These are phyloP conservation scores for Blumeria hordei DNA, from an alignment of 2,329 filamentous ascomycete species.

Conservation along the genomic window DNA sequence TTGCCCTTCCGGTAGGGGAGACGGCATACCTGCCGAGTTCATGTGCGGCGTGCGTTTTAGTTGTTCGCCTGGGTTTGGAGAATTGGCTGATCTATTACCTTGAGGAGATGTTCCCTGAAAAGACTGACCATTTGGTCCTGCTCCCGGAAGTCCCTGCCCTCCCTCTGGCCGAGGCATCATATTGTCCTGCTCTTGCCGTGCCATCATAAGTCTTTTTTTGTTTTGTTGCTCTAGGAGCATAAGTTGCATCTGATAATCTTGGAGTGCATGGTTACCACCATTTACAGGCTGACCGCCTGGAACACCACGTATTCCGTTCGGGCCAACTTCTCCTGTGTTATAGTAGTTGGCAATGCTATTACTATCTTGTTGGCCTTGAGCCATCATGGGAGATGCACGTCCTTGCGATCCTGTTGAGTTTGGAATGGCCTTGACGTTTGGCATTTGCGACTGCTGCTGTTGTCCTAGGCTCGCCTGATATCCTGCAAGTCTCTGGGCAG, in stretches of 20 bases:
- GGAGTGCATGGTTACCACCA: conserved; percentile 44
- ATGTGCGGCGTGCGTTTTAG: conserved; percentile 63
- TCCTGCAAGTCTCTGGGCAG: conserved; percentile 43
- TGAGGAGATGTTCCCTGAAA: conserved; percentile 50
- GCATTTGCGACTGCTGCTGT: conserved; percentile 28
- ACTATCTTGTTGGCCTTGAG: conserved; percentile 38
- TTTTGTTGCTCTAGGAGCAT: conserved; percentile 76
- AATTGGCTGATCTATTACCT: conserved; percentile 39
- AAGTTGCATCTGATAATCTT: conserved; percentile 76
- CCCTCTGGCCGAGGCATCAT: conserved; percentile 24
- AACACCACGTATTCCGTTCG: conserved; percentile 30
- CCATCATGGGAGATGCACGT: conserved; percentile 62
- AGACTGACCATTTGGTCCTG: conserved; percentile 29
- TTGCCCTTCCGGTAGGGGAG: conserved; percentile 45
- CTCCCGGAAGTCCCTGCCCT: conserved; percentile 27
- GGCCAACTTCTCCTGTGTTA: conserved; percentile 34
- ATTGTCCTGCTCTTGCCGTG: conserved; percentile 50
- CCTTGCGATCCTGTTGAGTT: conserved; percentile 45
- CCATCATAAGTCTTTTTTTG: conserved; percentile 68
- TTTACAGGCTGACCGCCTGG: conserved; percentile 19
- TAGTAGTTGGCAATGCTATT: conserved; percentile 33
- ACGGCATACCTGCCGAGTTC: conserved; percentile 42
- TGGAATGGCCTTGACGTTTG: conserved; percentile 28
- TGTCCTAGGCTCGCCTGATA: conserved; percentile 69
- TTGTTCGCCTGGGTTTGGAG: conserved; percentile 53